phyloP scores from a whole-genome alignment of 352 stramenopile genomes.

The Thalassiosira hispida region DNA sequence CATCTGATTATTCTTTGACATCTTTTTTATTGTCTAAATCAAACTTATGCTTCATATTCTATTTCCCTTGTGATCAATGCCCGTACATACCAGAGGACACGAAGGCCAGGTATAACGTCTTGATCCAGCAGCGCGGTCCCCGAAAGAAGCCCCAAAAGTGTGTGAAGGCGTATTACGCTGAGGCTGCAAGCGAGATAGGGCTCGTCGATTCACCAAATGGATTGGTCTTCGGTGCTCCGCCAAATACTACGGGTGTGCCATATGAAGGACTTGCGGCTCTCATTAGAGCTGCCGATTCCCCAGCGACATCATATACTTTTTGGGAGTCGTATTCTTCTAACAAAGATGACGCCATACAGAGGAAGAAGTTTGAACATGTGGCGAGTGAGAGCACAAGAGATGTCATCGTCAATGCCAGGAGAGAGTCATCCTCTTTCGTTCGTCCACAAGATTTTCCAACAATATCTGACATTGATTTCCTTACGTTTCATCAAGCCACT shows the following conservation, averaged over 20 bases:
- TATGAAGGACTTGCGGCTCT: constrained; percentile 18
- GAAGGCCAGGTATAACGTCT: constrained; percentile 39
- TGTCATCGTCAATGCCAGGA: constrained; percentile 23
- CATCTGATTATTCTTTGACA: no score
- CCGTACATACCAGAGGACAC: constrained; percentile 57
- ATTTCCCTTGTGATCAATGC: no score
- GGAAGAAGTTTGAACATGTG: constrained; percentile 42
- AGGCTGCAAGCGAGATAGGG: constrained; percentile 66
- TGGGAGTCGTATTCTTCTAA: background rate
- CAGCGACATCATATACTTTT: background rate
- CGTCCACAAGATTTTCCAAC: constrained; percentile 39
- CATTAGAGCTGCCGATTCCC: constrained; percentile 11
- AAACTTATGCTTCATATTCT: no score
- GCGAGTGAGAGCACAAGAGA: constrained; percentile 17
- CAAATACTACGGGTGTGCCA: constrained; percentile 30
- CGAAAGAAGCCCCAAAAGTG: constrained; percentile 46
- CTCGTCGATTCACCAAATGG: constrained; percentile 66
- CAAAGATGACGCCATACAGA: constrained; percentile 20
- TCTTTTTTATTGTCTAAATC: no score
- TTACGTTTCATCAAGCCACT: constrained; percentile 72
- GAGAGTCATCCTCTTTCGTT: constrained; percentile 28
- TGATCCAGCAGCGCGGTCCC: constrained; percentile 40
- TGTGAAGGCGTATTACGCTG: constrained; percentile 64
- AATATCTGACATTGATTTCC: constrained; percentile 62
- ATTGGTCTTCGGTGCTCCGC: constrained; percentile 63